A percentile compares a stretch with the other conserved stretches of the same genome.
Evolutionary conservation across 805 yeast species (phyloP).

Genomic region (Torulaspora maleeae): DNA sequence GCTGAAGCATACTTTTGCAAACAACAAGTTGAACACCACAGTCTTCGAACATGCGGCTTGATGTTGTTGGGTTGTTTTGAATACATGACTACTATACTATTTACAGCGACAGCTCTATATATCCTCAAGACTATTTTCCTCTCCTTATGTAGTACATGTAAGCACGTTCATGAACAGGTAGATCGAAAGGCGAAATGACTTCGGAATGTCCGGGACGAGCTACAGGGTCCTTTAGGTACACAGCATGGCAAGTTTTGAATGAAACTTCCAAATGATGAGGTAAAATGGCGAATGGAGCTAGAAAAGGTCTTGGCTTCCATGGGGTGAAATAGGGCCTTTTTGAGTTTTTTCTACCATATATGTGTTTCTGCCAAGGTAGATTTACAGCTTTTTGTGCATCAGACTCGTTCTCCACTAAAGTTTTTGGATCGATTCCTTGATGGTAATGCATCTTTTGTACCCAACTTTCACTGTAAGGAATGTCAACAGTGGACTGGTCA

Average conservation of each 20-base stretch:
- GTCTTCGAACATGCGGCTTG: slow-evolving; percentile 83
- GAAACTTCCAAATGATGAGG: slow-evolving; percentile 92
- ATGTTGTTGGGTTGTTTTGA: slow-evolving; percentile 4
- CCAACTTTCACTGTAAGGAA: slow-evolving; percentile 51
- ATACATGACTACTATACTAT: slow-evolving; percentile 9
- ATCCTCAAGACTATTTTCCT: slow-evolving; percentile 39
- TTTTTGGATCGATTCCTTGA: slow-evolving; percentile 41
- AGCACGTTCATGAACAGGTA: slow-evolving; percentile 83
- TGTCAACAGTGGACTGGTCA: slow-evolving; percentile 23
- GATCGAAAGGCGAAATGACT: slow-evolving; percentile 84
- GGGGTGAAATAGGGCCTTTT: slow-evolving; percentile 88
- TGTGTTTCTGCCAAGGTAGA: slow-evolving; percentile 75
- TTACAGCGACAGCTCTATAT: slow-evolving; percentile 10
- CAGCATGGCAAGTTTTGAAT: slow-evolving; percentile 89
- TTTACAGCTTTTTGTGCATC: slow-evolving; percentile 43
- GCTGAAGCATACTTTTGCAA: slow-evolving; percentile 62
- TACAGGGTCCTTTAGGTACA: slow-evolving; percentile 94
- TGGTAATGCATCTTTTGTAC: slow-evolving; percentile 42
- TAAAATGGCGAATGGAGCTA: slow-evolving; percentile 86
- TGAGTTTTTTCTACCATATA: slow-evolving; percentile 77
- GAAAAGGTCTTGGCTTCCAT: slow-evolving; percentile 90
- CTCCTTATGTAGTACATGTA: slow-evolving; percentile 87
- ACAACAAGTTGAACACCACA: slow-evolving; percentile 59
- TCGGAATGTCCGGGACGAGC: slow-evolving; percentile 97
- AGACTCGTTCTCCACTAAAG: slow-evolving; percentile 47